Evolutionary conservation across 2,329 filamentous ascomycete species (phyloP).

Genomic region (Penicillium concentricum): DNA sequence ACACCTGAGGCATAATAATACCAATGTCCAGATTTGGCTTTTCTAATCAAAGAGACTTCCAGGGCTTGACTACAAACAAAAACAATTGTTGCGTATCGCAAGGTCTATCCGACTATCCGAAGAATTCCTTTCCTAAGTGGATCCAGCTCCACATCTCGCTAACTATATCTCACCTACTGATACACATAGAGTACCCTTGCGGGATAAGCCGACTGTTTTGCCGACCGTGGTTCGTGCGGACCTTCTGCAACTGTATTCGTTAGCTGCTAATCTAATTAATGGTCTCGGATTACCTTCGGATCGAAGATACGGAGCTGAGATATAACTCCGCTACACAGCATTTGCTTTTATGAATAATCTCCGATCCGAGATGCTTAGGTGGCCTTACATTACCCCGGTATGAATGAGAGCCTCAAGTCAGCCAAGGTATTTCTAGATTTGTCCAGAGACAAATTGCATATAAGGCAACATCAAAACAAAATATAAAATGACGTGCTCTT

Average conservation of each 20-base stretch:
- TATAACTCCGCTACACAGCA: background rate
- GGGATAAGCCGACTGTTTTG: constrained; percentile 23
- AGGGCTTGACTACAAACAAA: no score
- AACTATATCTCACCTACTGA: constrained; percentile 20
- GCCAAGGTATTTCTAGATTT: background rate
- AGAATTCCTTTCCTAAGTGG: constrained; percentile 15
- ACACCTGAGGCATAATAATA: background rate
- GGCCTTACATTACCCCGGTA: background rate
- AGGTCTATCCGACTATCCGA: constrained; percentile 22
- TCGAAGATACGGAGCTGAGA: background rate
- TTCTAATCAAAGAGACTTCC: background rate
- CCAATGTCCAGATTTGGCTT: background rate
- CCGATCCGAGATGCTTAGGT: background rate
- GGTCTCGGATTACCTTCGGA: background rate
- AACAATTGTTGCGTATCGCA: constrained; percentile 1
- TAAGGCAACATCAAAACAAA: background rate
- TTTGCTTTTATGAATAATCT: constrained; percentile 6
- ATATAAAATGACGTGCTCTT: background rate
- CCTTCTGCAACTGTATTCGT: constrained; percentile 7
- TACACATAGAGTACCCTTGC: constrained; percentile 15
- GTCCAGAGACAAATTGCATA: background rate
- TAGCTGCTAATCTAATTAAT: constrained; percentile 1
- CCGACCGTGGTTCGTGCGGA: constrained; percentile 18
- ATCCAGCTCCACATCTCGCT: constrained; percentile 23
- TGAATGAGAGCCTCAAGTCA: background rate